A percentile compares a stretch with the other conserved stretches of the same genome.
Evolutionary conservation across 2,329 filamentous ascomycete species (phyloP).

Genomic region (Rutstroemia sp.): DNA sequence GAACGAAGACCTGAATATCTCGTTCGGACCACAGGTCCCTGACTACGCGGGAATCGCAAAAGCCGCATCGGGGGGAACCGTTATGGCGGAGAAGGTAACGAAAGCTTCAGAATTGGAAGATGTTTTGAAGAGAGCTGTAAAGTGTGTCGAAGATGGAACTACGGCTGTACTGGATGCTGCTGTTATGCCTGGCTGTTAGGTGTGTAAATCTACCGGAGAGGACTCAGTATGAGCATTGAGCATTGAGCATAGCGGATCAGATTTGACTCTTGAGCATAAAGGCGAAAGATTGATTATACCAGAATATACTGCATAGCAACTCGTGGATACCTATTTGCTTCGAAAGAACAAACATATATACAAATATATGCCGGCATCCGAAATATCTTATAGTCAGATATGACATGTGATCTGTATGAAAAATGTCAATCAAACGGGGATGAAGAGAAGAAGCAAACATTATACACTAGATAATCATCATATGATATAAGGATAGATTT

Average conservation of each 20-base stretch:
- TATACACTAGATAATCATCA: too few relatives aligned
- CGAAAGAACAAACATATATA: too few relatives aligned
- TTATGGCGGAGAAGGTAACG: constrained; percentile 53
- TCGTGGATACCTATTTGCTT: too few relatives aligned
- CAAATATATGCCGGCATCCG: too few relatives aligned
- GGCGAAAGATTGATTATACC: too few relatives aligned
- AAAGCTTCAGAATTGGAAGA: constrained; percentile 47
- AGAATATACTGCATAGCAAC: too few relatives aligned
- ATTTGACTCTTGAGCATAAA: not conserved
- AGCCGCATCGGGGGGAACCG: constrained; percentile 53
- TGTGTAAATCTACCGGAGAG: too few relatives aligned
- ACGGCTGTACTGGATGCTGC: constrained; percentile 52
- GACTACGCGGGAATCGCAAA: constrained; percentile 63
- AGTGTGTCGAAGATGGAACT: constrained; percentile 47
- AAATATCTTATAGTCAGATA: too few relatives aligned
- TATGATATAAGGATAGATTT: too few relatives aligned
- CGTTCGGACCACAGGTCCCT: constrained; percentile 51
- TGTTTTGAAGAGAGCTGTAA: constrained; percentile 49
- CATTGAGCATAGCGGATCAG: not conserved
- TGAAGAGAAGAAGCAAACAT: too few relatives aligned
- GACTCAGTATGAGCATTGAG: not conserved
- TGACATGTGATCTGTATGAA: too few relatives aligned
- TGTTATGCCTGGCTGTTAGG: constrained; percentile 25
- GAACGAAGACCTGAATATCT: constrained; percentile 60
- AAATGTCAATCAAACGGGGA: too few relatives aligned